Base-by-base conservation (phyloP, 768 basidiomycete genomes). In the Candolleomyces eurysporus region DNA sequence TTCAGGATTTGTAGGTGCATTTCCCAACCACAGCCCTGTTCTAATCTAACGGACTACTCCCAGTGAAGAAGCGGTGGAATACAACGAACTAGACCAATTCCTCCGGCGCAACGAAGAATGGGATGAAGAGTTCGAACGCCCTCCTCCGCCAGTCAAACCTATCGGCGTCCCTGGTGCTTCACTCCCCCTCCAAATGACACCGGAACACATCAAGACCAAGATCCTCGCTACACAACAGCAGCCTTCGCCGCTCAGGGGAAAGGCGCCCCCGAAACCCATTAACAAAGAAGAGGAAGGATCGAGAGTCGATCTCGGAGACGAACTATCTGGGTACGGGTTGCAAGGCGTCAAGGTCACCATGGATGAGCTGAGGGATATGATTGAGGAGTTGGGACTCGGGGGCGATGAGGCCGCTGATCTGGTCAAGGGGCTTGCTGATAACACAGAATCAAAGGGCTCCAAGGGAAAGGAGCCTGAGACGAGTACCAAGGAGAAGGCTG, bases 31-130 rank as follows among this genome's bases (percentile, higher is more conserved):
- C 17, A 7, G 45, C 19, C 6, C 14, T 31, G 8, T 39, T 11
- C 52, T 36, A 39, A 9, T 32, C 16, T 46, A 22, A 43, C 43
- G 50, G 48, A 39, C 48, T 9, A 32, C 6, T 40, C 49, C 26
- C 63, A 93, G 91, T 64, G 93, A 94, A 76, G 90, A 91, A 66
- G 91, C 93, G 8, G 92, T 93, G 36, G 92, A 94, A 73, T 85
- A 82, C 67, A 83, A 77, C 62, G 89, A 91, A 64, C 84, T 94
- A 22, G 84, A 87, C 32, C 74, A 67, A 1, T 94, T 91, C 75
- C 76, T 94, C 36, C 84, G 89, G 14, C 79, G 88, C 21, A 88
- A 89, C 7, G 92, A 94, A 66, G 75, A 76, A 14, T 94, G 86
- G 82, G 77, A 89, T 59, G 61, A 61, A 39, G 90, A 91, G 43